Base-by-base conservation (phyloP, 441 rosid genomes). In the Gossypium laxum region DNA sequence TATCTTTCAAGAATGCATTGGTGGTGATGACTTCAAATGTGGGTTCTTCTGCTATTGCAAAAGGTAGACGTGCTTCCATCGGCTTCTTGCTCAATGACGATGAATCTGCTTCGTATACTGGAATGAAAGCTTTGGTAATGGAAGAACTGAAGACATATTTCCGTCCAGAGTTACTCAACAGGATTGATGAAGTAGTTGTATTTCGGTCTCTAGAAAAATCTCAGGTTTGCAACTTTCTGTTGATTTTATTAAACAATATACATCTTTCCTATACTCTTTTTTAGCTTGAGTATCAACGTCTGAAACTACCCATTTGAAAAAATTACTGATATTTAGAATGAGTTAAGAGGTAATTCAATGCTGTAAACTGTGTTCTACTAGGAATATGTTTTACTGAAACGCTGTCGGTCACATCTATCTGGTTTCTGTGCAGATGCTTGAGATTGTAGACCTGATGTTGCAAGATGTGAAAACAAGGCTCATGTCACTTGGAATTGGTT, bases 391-490 rank as follows among this genome's bases (percentile, higher is more conserved):
- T 1, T 45, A 43, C 32, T 1, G 12, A 21, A 60, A 68, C 4
- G 2, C 38, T n/a, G 50, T 67, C 5, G 52, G 48, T 72, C 34
- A 14, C 17, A 28, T 63, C 1, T 8, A 14, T 32, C 52, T 41
- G 30, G 74, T 45, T 14, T 18, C 11, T 18, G 14, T 79, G 54
- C 91, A 94, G 98, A 89, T 90, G 93, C 83, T 90, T 55, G 82
- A 82, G 80, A 94, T 94, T 64, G 78, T 89, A 74, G 82, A 83
- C 75, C 72, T 91, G 78, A 94, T 94, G 96, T 80, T 94, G 84
- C 85, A 80, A 85, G 97, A 90, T 72, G 89, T 94, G 76, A 91
- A 89, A 81, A 81, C 78, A 38, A 87, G 91, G 83, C 87, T 94
- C 11, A 82, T 83, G 30, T 85, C 91, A 3, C 87, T 90, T 2